A percentile compares a stretch with the other conserved stretches of the same genome.
These are phyloP conservation scores for Diaporthe eres DNA, from an alignment of 2,329 filamentous ascomycete genomes.

Conservation along the genomic window DNA sequence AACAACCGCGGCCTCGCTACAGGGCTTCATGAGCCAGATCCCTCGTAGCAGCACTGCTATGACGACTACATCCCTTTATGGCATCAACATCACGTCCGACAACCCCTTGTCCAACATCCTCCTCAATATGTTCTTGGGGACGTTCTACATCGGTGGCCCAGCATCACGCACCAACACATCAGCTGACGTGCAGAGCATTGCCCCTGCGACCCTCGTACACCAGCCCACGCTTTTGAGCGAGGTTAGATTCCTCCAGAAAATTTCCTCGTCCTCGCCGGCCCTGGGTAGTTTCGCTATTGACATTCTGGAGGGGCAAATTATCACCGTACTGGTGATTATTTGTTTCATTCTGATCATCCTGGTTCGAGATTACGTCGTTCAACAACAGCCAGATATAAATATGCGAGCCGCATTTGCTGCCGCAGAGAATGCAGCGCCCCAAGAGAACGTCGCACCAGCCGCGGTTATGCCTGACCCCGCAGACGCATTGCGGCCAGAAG, in stretches of 20 bases:
- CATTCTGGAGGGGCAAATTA: conserved; percentile 91
- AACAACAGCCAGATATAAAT: conserved; percentile 95
- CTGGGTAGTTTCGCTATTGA: conserved; percentile 65
- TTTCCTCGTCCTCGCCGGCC: conserved; percentile 73
- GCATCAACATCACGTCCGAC: conserved; percentile 51
- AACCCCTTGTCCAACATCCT: conserved; percentile 53
- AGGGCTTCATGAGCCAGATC: conserved; percentile 54
- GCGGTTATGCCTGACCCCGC: conserved; percentile 22
- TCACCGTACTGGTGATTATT: conserved; percentile 91
- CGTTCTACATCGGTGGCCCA: conserved; percentile 40
- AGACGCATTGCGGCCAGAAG: conserved; percentile 25
- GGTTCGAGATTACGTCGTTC: conserved; percentile 97
- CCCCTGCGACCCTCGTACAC: conserved; percentile 42
- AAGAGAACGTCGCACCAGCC: conserved; percentile 26
- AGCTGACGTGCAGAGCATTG: conserved; percentile 36
- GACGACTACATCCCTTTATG: conserved; percentile 45
- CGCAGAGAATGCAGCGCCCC: conserved; percentile 42
- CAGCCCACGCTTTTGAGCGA: conserved; percentile 68
- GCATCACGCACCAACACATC: conserved; percentile 23
- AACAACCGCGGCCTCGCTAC: conserved; percentile 56
- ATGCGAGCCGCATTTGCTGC: conserved; percentile 76
- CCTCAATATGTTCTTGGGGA: conserved; percentile 43
- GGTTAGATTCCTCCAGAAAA: conserved; percentile 68
- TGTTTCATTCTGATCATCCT: conserved; percentile 97
- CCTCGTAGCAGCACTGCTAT: conserved; percentile 49